phyloP scores from a whole-genome alignment of 2,329 filamentous ascomycete genomes.

The Camptophora hylomeconis region DNA sequence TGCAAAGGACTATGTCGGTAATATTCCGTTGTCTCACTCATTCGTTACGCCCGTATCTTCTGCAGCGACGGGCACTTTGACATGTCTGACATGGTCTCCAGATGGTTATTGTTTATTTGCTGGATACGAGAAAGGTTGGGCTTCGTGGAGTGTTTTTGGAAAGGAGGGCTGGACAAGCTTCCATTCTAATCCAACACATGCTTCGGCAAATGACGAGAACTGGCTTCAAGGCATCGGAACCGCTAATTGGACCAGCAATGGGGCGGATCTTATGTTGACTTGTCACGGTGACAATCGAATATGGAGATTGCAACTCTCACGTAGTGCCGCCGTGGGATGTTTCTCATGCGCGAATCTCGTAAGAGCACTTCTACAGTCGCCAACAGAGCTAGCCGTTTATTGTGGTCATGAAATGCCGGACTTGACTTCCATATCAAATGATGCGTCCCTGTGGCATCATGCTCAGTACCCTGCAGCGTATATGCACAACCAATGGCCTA shows the following conservation, averaged over 20 bases:
- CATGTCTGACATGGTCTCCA: constrained; percentile 71
- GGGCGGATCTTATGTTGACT: constrained; percentile 70
- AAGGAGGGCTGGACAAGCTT: constrained; percentile 82
- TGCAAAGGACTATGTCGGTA: constrained; percentile 83
- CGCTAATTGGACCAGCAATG: constrained; percentile 76
- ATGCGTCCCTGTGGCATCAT: constrained; percentile 90
- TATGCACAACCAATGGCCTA: constrained; percentile 84
- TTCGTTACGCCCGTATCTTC: constrained; percentile 57
- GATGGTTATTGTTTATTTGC: constrained; percentile 95
- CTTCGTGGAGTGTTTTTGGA: constrained; percentile 93
- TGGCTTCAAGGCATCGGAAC: constrained; percentile 73
- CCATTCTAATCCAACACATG: constrained; percentile 50
- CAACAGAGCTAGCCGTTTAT: constrained; percentile 80
- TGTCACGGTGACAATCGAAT: constrained; percentile 60
- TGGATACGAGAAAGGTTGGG: constrained; percentile 86
- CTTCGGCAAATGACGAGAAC: constrained; percentile 56
- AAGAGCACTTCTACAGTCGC: constrained; percentile 77
- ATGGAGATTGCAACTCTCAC: constrained; percentile 83
- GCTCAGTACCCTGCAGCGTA: constrained; percentile 75
- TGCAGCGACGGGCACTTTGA: constrained; percentile 55
- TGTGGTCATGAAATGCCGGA: constrained; percentile 85
- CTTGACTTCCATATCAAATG: constrained; percentile 79
- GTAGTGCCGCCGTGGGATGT: constrained; percentile 83
- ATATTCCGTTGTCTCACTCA: constrained; percentile 75
- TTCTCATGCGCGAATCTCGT: constrained; percentile 86